Conservation (phyloP, 2,329 filamentous ascomycete genomes). For the Hypomyces perniciosus region DNA sequence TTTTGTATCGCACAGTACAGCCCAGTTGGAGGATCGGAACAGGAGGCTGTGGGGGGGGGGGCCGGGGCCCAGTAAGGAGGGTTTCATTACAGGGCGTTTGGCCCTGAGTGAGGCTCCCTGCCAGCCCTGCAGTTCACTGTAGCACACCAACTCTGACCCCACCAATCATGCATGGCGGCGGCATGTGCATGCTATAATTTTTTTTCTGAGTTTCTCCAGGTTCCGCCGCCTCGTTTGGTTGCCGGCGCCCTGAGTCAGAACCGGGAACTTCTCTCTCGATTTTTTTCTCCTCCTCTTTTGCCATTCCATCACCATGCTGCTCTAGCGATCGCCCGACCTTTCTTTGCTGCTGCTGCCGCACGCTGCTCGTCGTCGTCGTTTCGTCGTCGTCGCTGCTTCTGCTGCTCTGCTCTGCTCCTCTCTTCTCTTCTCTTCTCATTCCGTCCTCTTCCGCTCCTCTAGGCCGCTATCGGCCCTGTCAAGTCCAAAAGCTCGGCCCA, state of each 20-base stretch:
- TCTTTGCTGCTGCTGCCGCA: slow-evolving; percentile 13
- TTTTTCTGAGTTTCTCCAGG: slow-evolving; percentile 2
- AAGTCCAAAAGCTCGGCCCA: background rate
- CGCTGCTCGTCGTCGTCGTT: slow-evolving; percentile 8
- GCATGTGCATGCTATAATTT: slow-evolving; percentile 1
- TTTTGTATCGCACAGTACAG: background rate
- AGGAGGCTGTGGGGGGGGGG: background rate
- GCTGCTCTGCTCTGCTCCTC: background rate
- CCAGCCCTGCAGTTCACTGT: slow-evolving; percentile 4
- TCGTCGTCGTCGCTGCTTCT: background rate
- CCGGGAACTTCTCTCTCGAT: slow-evolving; percentile 1
- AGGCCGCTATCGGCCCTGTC: slow-evolving; percentile 11
- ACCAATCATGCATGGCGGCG: slow-evolving; percentile 4
- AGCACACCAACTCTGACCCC: slow-evolving; percentile 4
- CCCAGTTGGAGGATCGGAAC: slow-evolving; percentile 2
- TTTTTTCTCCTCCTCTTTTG: slow-evolving; percentile 1
- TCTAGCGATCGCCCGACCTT: slow-evolving; percentile 4
- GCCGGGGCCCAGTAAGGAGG: background rate
- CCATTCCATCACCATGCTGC: slow-evolving; percentile 8
- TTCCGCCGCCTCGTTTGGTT: background rate
- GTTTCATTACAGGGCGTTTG: slow-evolving; percentile 8
- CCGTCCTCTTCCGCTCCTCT: slow-evolving; percentile 6
- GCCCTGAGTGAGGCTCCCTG: background rate
- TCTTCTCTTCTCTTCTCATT: slow-evolving; percentile 3
- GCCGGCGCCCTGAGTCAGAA: slow-evolving; percentile 12